Percentiles rank a stretch among this genome's conserved stretches.
Evolutionary conservation across 2,329 filamentous ascomycete genomes (phyloP).

Genomic region (Curvularia sp.): DNA sequence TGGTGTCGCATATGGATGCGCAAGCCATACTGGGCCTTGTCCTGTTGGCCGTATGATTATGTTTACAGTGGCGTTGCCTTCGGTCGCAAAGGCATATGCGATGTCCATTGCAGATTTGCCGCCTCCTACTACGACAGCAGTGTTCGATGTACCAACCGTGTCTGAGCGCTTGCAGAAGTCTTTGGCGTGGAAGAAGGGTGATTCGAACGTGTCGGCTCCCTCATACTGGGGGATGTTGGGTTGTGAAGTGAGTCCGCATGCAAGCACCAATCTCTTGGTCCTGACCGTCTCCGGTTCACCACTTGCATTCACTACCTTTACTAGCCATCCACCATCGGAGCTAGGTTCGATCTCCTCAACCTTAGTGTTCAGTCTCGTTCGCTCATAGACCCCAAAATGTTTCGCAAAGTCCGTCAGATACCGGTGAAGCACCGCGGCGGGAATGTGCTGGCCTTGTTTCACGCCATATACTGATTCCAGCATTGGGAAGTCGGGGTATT

Average conservation of each 20-base stretch:
- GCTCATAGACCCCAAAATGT: not conserved
- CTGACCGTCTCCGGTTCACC: not conserved
- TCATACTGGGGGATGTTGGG: slow-evolving; percentile 1
- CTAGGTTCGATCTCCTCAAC: not conserved
- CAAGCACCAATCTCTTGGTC: slow-evolving; percentile 1
- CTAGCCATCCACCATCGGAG: not conserved
- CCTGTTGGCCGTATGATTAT: slow-evolving; percentile 1
- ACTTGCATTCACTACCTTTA: not conserved
- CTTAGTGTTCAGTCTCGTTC: not conserved
- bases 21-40: not conserved
- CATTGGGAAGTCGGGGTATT: slow-evolving; percentile 1
- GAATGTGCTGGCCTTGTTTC: slow-evolving; percentile 2
- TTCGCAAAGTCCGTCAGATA: slow-evolving; percentile 1
- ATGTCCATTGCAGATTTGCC: slow-evolving; percentile 2
- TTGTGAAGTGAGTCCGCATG: slow-evolving; percentile 1
- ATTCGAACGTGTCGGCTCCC: not conserved
- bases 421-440: not conserved
- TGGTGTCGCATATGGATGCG: not conserved
- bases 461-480: not conserved
- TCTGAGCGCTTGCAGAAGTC: slow-evolving; percentile 1
- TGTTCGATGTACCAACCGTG: not conserved
- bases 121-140: slow-evolving; percentile 1
- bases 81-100: not conserved
- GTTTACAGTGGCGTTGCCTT: slow-evolving; percentile 2
- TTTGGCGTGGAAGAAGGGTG: slow-evolving; percentile 1